Base-by-base conservation (phyloP, 1,284 basidiomycete species). In the Tylopilus sp. region DNA sequence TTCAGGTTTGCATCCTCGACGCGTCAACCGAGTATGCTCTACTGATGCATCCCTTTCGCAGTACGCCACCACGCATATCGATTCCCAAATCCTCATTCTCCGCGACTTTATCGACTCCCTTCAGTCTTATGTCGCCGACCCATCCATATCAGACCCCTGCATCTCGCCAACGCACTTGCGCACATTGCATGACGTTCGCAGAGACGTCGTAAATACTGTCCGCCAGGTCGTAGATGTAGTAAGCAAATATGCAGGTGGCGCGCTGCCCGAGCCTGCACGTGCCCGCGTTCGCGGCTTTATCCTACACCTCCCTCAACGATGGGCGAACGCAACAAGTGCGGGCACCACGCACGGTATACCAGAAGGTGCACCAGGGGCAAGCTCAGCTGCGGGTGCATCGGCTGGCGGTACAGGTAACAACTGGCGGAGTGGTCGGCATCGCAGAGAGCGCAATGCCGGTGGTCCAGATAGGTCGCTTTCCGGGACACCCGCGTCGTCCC, bases 161-260 rank as follows among this genome's bases (percentile, higher is more conserved):
- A 66, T 82, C 36, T 74, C 79, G 1, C 70, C 73, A 1, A 72
- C 74, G 7, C 79, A 87, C 52, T 76, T 87, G 59, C 79, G 78
- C 36, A 86, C 81, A 19, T 73, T 96, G 21, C 74, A 79, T 0
- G 75, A 82, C 41, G 86, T 92, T 46, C 87, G 91, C 49, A 76
- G 78, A 29, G 91, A 95, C 58, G 82, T 96, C 25, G 86, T 95
- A 23, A 78, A 86, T 41, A 95, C 92, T 13, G 84, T 96, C 49
- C 80, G 89, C 21, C 86, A 92, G 61, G 92, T 92, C 3, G 92
- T 96, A 18, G 87, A 90, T 49, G 87, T 96, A 13, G 86, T 96
- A 10, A 85, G 82, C 49, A 87, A 84, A 55, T 94, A 95, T 57
- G 89, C 92, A 0, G 92, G 92, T 12, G 79, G 77, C 3, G 81